Percentiles rank a stretch among this genome's conserved stretches.
Evolutionary conservation across 2,329 filamentous ascomycete species (phyloP).

Genomic region (Chaetomium olivaceum): DNA sequence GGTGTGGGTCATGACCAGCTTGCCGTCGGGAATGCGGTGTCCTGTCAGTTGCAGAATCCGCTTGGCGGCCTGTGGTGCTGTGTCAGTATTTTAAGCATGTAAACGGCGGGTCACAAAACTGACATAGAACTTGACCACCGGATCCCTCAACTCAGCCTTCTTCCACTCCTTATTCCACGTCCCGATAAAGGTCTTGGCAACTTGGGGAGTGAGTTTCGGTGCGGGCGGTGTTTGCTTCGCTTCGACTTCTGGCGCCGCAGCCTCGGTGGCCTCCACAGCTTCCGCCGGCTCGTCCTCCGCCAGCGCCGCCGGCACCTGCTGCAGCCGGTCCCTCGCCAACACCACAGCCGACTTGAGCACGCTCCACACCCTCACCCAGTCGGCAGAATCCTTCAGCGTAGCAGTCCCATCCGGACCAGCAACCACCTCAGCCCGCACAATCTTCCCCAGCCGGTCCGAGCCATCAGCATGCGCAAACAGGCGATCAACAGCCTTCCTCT

Average conservation of each 20-base stretch:
- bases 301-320: conserved; percentile 13
- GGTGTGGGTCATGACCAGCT: conserved; percentile 58
- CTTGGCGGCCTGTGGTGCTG: conserved; percentile 68
- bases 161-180: conserved; percentile 60
- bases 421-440: conserved; percentile 42
- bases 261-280: conserved; percentile 21
- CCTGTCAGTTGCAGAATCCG: conserved; percentile 80
- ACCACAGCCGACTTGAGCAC: conserved; percentile 25
- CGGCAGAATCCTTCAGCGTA: conserved; percentile 42
- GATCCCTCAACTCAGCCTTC: conserved; percentile 56
- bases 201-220: conserved; percentile 37
- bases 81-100: conserved; percentile 22
- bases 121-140: conserved; percentile 72
- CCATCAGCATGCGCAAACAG: conserved; percentile 5
- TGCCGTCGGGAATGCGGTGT: conserved; percentile 69
- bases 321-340: conserved; percentile 4
- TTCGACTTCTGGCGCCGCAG: conserved; percentile 2
- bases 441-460: conserved; percentile 28
- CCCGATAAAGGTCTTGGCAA: conserved; percentile 47
- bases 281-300: conserved; percentile 25
- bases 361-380: conserved; percentile 33
- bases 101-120: conserved; percentile 28
- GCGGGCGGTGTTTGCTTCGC: not conserved
- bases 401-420: conserved; percentile 44
- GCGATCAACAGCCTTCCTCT: conserved; percentile 8